phyloP scores from a whole-genome alignment of 148 eudicot species.

The Agrostemma githago region DNA sequence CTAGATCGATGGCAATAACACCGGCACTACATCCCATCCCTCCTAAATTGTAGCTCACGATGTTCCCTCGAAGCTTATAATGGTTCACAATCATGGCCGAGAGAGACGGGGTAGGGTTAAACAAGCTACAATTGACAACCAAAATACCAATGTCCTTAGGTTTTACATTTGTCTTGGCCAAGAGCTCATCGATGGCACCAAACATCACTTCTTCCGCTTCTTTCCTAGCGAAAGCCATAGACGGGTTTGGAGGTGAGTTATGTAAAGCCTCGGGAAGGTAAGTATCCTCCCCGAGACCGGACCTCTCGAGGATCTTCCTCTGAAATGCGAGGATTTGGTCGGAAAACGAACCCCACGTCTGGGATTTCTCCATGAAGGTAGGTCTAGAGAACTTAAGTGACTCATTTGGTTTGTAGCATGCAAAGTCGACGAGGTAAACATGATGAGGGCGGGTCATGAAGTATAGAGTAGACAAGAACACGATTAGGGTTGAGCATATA shows the following conservation, averaged over 20 bases:
- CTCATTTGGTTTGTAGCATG: conserved; percentile 60
- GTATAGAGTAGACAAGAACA: conserved; percentile 57
- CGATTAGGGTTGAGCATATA: conserved; percentile 60
- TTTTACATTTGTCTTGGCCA: conserved; percentile 55
- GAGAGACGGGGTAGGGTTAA: conserved; percentile 75
- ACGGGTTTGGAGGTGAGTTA: conserved; percentile 60
- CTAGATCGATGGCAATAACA: conserved; percentile 62
- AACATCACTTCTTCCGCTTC: conserved; percentile 78
- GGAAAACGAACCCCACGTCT: conserved; percentile 39
- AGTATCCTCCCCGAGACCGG: conserved; percentile 69
- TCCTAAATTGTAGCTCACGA: conserved; percentile 58
- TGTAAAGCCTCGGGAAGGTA: conserved; percentile 68
- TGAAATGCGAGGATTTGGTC: conserved; percentile 51
- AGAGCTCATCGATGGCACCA: conserved; percentile 77
- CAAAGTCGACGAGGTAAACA: conserved; percentile 61
- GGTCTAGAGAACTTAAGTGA: conserved; percentile 47
- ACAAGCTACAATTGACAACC: conserved; percentile 75
- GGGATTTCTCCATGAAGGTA: conserved; percentile 60
- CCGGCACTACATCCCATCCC: conserved; percentile 93
- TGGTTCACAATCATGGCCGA: conserved; percentile 75
- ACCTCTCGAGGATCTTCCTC: conserved; percentile 64
- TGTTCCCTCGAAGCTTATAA: conserved; percentile 70
- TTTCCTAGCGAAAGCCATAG: conserved; percentile 61
- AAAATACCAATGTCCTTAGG: conserved; percentile 71
- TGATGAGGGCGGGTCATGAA: conserved; percentile 75